phyloP scores from a whole-genome alignment of 2,329 filamentous ascomycete genomes.

The Fusarium chuoi region DNA sequence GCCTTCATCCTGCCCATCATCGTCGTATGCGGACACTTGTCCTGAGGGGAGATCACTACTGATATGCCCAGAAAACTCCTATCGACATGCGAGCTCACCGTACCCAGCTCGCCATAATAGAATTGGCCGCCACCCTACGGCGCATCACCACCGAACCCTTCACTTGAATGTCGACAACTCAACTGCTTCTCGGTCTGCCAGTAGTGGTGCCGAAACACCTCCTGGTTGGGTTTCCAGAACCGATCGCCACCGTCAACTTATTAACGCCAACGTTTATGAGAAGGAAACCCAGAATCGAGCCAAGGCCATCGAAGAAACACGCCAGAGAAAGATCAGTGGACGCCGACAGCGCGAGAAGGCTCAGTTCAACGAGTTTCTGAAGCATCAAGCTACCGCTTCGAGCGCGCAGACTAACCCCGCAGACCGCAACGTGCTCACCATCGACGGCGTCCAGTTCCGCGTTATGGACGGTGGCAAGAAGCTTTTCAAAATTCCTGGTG shows the following conservation, averaged over 20 bases:
- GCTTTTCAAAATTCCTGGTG: slow-evolving; percentile 78
- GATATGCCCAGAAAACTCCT: slow-evolving; percentile 45
- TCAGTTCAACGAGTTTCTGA: slow-evolving; percentile 58
- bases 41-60: background rate
- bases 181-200: slow-evolving; percentile 52
- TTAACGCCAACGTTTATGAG: slow-evolving; percentile 82
- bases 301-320: slow-evolving; percentile 77
- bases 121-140: slow-evolving; percentile 48
- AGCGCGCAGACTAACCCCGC: slow-evolving; percentile 39
- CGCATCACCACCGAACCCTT: slow-evolving; percentile 65
- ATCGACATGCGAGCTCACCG: slow-evolving; percentile 47
- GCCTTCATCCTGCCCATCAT: slow-evolving; percentile 45
- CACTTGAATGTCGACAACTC: slow-evolving; percentile 65
- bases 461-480: slow-evolving; percentile 85
- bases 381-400: slow-evolving; percentile 39
- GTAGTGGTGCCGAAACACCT: slow-evolving; percentile 47
- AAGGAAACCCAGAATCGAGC: slow-evolving; percentile 75
- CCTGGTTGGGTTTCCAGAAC: slow-evolving; percentile 74
- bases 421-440: slow-evolving; percentile 68
- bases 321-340: slow-evolving; percentile 64
- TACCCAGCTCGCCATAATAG: slow-evolving; percentile 51
- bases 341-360: slow-evolving; percentile 68
- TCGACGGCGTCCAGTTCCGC: slow-evolving; percentile 79
- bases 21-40: slow-evolving; percentile 48
- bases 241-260: slow-evolving; percentile 83